Conservation (phyloP, 75 land plant species). For the Ceratopteris richardii region DNA sequence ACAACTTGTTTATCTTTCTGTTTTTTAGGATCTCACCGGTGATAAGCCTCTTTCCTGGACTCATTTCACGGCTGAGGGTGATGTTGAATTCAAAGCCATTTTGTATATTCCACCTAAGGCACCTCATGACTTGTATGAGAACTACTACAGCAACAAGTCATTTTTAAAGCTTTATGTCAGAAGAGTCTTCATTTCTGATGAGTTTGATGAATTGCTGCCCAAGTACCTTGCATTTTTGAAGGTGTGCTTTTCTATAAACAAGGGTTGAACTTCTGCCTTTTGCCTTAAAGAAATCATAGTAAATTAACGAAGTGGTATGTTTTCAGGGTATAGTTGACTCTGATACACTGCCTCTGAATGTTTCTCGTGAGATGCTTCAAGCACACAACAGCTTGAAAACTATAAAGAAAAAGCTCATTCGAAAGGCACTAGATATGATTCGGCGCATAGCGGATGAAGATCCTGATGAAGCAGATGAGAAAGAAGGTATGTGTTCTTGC, state of each 20-base stretch:
- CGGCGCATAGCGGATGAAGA: constrained; percentile 82
- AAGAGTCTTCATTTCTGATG: constrained; percentile 91
- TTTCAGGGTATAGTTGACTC: constrained; percentile 96
- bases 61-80: constrained; percentile 95
- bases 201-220: constrained; percentile 93
- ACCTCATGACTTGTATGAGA: constrained; percentile 85
- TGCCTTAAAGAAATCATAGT: not conserved
- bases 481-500: constrained; percentile 14
- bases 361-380: constrained; percentile 98
- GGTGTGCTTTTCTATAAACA: constrained; percentile 53
- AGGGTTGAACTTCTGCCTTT: not conserved
- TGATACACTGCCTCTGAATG: constrained; percentile 92
- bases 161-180: constrained; percentile 87
- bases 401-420: constrained; percentile 90
- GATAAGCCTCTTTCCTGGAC: constrained; percentile 90
- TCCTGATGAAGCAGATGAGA: constrained; percentile 67
- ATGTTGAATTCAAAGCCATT: constrained; percentile 96
- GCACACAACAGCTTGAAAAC: constrained; percentile 90
- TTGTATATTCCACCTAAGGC: constrained; percentile 93
- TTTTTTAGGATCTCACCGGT: constrained; percentile 81
- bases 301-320: too few species aligned
- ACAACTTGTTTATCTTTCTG: too few species aligned
- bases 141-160: constrained; percentile 75
- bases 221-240: constrained; percentile 82
- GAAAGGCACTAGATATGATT: constrained; percentile 98